Base-by-base conservation (phyloP, 352 stramenopile species). In the Aphanomyces stellatus region DNA sequence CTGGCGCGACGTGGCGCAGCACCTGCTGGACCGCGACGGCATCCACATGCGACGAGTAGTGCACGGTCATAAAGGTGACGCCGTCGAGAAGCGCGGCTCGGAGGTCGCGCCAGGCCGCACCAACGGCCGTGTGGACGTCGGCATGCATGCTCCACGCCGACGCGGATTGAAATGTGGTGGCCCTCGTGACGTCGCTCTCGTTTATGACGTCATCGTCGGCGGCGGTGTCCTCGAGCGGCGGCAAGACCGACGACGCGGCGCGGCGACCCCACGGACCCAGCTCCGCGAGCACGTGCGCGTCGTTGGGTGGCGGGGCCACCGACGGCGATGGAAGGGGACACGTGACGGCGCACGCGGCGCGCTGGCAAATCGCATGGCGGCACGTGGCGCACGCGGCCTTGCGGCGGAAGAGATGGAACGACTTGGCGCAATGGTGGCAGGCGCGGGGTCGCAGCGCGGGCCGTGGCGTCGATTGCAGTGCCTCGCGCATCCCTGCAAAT, bases 371-470 rank as follows among this genome's bases (percentile, higher is more conserved):
- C 6, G 15, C 7, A 28, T 33, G 34, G 22, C 51, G 19, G 31
- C 55, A 63, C 19, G 8, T 17, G 17, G 22, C 22, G 28, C 55
- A 63, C 8, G 22, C 13, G 0, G 27, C 25, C 6, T 24, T n/a
- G n/a, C 55, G 28, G 22, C 51, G 53, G 41, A 63, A 63, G 25
- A 49, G 24, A 22, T 53, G 25, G 41, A 63, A 63, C 15, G 55
- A 7, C 25, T 33, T 25, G 41, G 19, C 19, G 28, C 55, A 63
- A 13, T 48, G 19, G n/a, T 31, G 27, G 34, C 55, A 63, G 6
- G 37, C 22, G 31, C 30, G n/a, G 15, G 30, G 15, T 15, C 17
- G 53, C 8, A 8, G 19, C 8, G 49, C 6, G 7, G 17, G 49
- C 19, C 13, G 49, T n/a, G 6, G 6, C 10, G 19, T 4, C 6